Evolutionary conservation across 306 rosid species (phyloP), one percentile per base, ranked within the genome.

Genomic region (Delonix regia): DNA sequence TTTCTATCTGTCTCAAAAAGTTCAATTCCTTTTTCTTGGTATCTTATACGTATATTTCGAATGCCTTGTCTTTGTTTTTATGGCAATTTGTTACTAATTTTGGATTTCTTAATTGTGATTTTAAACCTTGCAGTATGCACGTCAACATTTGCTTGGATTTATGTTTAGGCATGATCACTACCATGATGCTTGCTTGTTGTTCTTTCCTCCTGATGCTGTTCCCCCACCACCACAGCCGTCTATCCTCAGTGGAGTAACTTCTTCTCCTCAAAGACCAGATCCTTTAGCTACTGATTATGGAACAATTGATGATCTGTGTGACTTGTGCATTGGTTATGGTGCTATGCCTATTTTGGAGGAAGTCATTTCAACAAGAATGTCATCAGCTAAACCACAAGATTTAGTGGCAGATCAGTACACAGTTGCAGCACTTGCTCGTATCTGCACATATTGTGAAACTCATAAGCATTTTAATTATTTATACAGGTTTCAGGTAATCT

Each of bases 221-320:
- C 95, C 98, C 34, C 85, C 82, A 21, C 92, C 95, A 63, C 87
- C 89, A 72, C 97, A 87, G 76, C 95, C 91, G 45, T 89, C 97
- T 59, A 30, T 53, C 48, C 77, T 71, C 25, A 92, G 88, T 62
- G 87, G 87, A 42, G 86, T 91, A 75, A 83, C 99, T 72, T 89
- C 98, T 76, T 86, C 99, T 52, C 99, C 97, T 73, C 99, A 94
- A 84, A 87, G 97, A 66, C 78, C 89, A 60, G 99, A 94, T 86
- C 84, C 95, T 81, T 83, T 89, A 74, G 92, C 91, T 42, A 92
- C 91, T 73, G 97, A 94, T 83, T 92, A 94, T 77, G 99, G 99
- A 84, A 89, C 97, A 56, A 83, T 94, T 22, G 99, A 94, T 80
- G 97, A 94, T 71, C 80, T 90, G 52, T 92, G 97, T 81, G 99